Percentiles rank a stretch among this genome's conserved stretches.
Conservation (phyloP, 2,329 filamentous ascomycete species). For the Colletotrichum zoysiae region DNA sequence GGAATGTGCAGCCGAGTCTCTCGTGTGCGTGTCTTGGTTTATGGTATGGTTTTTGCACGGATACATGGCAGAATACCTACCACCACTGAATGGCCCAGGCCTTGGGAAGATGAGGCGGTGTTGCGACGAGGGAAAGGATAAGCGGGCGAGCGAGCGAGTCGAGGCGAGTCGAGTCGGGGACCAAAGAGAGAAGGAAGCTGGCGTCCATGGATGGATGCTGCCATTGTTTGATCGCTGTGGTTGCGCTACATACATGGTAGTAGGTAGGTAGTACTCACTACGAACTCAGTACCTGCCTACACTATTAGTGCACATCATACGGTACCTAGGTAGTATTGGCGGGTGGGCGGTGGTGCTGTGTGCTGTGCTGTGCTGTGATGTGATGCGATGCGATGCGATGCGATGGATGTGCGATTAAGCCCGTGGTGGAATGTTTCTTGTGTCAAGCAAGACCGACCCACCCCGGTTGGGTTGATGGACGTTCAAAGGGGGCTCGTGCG, state of each 20-base stretch:
- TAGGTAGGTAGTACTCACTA: not conserved
- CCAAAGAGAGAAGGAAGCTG: not conserved
- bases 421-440: conserved; percentile 32
- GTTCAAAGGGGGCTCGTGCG: conserved; percentile 29
- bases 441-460: too few species aligned
- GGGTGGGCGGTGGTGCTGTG: not conserved
- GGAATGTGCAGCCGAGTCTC: too few species aligned
- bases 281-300: too few species aligned
- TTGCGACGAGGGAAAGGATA: conserved; percentile 31
- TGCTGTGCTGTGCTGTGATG: not conserved
- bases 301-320: too few species aligned
- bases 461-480: conserved; percentile 27
- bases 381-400: too few species aligned
- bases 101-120: too few species aligned
- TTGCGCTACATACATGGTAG: not conserved
- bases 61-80: too few species aligned
- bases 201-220: not conserved
- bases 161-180: not conserved
- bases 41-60: too few species aligned
- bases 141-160: conserved; percentile 6
- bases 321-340: too few species aligned
- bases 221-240: conserved; percentile 21
- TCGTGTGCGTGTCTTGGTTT: too few species aligned
- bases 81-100: too few species aligned
- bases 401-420: too few species aligned